phyloP scores from a whole-genome alignment of 1,284 basidiomycete genomes.

The Pascua sp. region DNA sequence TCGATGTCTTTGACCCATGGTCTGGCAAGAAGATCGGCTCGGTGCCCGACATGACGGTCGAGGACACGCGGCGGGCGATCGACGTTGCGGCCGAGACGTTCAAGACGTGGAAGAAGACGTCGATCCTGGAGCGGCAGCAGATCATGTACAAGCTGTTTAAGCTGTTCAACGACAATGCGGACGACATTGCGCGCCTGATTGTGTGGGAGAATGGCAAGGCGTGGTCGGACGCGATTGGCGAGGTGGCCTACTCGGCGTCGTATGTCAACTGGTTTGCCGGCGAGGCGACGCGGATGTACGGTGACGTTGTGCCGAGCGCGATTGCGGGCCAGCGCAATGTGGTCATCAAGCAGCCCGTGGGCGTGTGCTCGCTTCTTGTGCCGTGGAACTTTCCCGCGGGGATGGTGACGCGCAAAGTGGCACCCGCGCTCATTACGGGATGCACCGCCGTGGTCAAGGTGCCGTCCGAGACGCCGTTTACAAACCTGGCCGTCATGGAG shows the following conservation, averaged over 20 bases:
- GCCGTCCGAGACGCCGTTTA: constrained; percentile 92
- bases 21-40: constrained; percentile 73
- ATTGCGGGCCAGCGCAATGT: constrained; percentile 72
- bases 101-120: constrained; percentile 73
- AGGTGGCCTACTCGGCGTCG: constrained; percentile 74
- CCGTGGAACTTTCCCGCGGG: constrained; percentile 84
- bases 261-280: constrained; percentile 84
- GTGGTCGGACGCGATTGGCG: constrained; percentile 73
- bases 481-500: constrained; percentile 68
- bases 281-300: constrained; percentile 69
- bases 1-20: constrained; percentile 80
- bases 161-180: constrained; percentile 32
- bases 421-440: constrained; percentile 75
- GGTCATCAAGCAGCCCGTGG: constrained; percentile 91
- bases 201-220: constrained; percentile 85
- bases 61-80: constrained; percentile 76
- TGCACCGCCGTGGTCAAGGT: constrained; percentile 96
- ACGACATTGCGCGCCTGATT: constrained; percentile 45
- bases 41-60: constrained; percentile 78
- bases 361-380: constrained; percentile 53
- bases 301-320: constrained; percentile 79
- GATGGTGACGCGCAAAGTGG: constrained; percentile 63
- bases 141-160: constrained; percentile 33
- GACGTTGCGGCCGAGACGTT: constrained; percentile 71
- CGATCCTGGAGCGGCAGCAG: constrained; percentile 44